Conservation (phyloP, 129 eudicot genomes). For the Artemisia annua region DNA sequence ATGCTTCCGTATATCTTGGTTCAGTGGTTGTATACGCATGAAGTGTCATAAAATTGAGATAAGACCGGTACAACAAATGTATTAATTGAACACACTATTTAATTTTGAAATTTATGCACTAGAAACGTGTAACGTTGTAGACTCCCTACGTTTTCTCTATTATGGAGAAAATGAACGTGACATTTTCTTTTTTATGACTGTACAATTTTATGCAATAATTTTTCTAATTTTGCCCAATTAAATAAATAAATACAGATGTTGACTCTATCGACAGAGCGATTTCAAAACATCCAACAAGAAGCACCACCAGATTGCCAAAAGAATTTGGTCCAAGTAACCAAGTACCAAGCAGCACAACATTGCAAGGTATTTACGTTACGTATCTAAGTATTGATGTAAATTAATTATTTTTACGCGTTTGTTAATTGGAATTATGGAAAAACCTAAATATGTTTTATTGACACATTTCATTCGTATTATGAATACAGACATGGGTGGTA, state of each 20-base stretch:
- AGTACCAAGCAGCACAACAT: conserved; percentile 88
- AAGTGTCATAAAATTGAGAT: too few species aligned
- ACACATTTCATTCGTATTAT: not conserved
- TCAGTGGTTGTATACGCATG: too few species aligned
- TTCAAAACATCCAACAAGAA: conserved; percentile 71
- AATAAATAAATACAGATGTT: conserved; percentile 61
- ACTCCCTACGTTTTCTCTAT: too few species aligned
- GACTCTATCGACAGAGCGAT: conserved; percentile 75
- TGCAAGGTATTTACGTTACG: conserved; percentile 59
- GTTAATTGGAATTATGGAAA: not conserved
- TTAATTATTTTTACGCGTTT: not conserved
- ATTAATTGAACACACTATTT: too few species aligned
- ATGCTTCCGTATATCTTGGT: not conserved
- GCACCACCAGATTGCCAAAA: conserved; percentile 66
- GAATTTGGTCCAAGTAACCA: conserved; percentile 79
- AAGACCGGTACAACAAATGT: too few species aligned
- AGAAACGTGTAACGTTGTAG: too few species aligned
- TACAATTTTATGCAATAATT: not conserved
- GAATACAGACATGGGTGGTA: conserved; percentile 77
- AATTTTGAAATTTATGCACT: too few species aligned
- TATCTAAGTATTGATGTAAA: not conserved
- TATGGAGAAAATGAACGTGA: too few species aligned
- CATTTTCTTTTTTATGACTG: not conserved
- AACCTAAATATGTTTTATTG: not conserved
- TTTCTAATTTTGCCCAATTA: not conserved